These are phyloP conservation scores for Fusarium sambucinum DNA, from an alignment of 2,329 filamentous ascomycete genomes.

Conservation along the genomic window DNA sequence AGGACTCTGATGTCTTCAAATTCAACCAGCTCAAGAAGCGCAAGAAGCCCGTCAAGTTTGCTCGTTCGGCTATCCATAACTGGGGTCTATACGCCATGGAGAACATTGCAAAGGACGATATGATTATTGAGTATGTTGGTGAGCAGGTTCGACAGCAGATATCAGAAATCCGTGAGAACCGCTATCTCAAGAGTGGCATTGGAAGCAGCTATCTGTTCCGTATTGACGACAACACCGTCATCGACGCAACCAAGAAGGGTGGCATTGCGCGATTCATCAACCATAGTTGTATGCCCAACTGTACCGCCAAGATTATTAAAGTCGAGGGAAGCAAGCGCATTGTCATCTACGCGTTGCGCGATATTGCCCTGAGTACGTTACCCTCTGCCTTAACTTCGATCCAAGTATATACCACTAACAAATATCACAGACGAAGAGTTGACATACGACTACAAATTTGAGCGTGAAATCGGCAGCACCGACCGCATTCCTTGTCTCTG, in stretches of 20 bases:
- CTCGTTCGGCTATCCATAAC: conserved; percentile 96
- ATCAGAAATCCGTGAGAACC: conserved; percentile 92
- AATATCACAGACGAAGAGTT: conserved; percentile 86
- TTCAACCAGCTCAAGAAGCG: conserved; percentile 99
- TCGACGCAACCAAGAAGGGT: conserved; percentile 98
- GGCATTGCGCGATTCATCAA: conserved; percentile 99
- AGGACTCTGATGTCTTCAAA: conserved; percentile 89
- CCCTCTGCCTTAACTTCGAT: not conserved
- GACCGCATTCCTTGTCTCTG: conserved; percentile 98
- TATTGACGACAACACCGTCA: conserved; percentile 96
- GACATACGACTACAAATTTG: conserved; percentile 99
- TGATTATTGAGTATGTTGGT: conserved; percentile 99
- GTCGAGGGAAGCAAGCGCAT: conserved; percentile 98
- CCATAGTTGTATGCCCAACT: conserved; percentile 97
- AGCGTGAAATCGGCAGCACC: conserved; percentile 92
- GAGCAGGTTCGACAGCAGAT: conserved; percentile 98
- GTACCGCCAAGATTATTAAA: conserved; percentile 99
- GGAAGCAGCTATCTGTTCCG: conserved; percentile 98
- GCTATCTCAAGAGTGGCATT: conserved; percentile 95
- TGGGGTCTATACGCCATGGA: conserved; percentile 99
- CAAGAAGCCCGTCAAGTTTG: conserved; percentile 99
- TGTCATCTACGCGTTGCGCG: conserved; percentile 96
- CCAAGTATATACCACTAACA: conserved; percentile 22
- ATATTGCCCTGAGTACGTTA: conserved; percentile 91
- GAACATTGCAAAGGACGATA: conserved; percentile 95